Conservation (phyloP, 306 rosid species). For the Castanea sativa region DNA sequence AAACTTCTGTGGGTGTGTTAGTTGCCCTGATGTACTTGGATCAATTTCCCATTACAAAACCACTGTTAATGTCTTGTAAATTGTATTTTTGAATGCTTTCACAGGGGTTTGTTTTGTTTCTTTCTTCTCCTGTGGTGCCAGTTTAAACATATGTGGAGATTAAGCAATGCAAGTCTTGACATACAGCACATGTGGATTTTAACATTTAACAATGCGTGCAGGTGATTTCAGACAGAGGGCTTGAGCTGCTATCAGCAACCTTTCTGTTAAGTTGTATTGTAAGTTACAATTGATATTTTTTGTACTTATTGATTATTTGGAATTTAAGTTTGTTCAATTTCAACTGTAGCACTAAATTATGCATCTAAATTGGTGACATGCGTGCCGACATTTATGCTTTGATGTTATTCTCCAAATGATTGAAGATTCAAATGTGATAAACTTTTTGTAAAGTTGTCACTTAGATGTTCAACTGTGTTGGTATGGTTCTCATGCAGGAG, state of each 20-base stretch:
- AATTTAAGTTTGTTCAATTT: conserved; percentile 4
- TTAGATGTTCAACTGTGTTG: background rate
- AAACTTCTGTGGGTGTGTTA: background rate
- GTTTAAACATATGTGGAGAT: background rate
- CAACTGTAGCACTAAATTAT: background rate
- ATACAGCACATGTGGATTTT: background rate
- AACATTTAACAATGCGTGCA: conserved; percentile 21
- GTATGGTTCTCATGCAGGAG: background rate
- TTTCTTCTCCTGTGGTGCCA: background rate
- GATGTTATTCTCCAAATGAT: background rate
- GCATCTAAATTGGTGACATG: background rate
- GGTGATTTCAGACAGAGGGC: conserved; percentile 78
- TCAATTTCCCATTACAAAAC: background rate
- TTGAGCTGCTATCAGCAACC: conserved; percentile 79
- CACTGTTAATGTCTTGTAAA: background rate
- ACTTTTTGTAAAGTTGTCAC: background rate
- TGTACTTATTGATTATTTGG: conserved; percentile 2
- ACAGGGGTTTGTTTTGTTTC: background rate
- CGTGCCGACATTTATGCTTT: background rate
- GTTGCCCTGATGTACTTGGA: background rate
- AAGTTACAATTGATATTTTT: conserved; percentile 34
- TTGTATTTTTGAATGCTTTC: background rate
- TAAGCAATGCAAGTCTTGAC: conserved; percentile 5
- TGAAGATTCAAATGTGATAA: background rate
- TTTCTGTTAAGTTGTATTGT: conserved; percentile 76